phyloP scores from a whole-genome alignment of 495 filamentous ascomycete genomes.

The Penicillium verhagenii region DNA sequence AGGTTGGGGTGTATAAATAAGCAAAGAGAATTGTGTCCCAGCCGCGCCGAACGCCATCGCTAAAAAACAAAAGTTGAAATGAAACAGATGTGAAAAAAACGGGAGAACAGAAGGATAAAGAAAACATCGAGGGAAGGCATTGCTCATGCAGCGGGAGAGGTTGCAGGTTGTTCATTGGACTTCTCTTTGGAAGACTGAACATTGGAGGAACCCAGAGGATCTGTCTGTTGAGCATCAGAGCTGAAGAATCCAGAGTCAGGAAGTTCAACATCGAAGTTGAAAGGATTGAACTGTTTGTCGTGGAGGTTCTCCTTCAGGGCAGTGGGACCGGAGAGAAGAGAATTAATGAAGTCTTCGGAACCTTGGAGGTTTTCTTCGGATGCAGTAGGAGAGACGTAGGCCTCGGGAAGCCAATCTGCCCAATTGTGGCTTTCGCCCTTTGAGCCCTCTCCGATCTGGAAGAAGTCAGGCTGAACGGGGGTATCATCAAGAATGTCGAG shows the following conservation, averaged over 20 bases:
- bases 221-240: constrained; percentile 34
- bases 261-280: constrained; percentile 28
- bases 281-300: constrained; percentile 30
- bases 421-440: constrained; percentile 30
- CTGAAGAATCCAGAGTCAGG: constrained; percentile 45
- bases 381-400: constrained; percentile 36
- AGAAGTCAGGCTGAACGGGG: constrained; percentile 20
- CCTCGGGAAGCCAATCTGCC: constrained; percentile 40
- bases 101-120: constrained; percentile 1
- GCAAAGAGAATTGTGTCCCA: constrained; percentile 8
- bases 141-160: constrained; percentile 14
- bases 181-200: constrained; percentile 19
- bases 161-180: constrained; percentile 15
- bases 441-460: constrained; percentile 28
- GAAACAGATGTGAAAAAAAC: constrained; percentile 3
- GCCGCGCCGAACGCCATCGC: constrained; percentile 41
- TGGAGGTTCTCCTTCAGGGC: constrained; percentile 29
- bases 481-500: constrained; percentile 41
- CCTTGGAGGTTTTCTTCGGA: constrained; percentile 22
- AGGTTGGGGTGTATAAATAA: constrained; percentile 6
- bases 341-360: constrained; percentile 37
- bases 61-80: constrained; percentile 19
- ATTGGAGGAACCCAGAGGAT: constrained; percentile 24
- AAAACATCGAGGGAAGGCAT: neutral
- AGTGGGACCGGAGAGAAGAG: constrained; percentile 40